Evolutionary conservation across 306 rosid species (phyloP), one percentile per base, ranked within the genome.

Genomic region (Quillaja saponaria): DNA sequence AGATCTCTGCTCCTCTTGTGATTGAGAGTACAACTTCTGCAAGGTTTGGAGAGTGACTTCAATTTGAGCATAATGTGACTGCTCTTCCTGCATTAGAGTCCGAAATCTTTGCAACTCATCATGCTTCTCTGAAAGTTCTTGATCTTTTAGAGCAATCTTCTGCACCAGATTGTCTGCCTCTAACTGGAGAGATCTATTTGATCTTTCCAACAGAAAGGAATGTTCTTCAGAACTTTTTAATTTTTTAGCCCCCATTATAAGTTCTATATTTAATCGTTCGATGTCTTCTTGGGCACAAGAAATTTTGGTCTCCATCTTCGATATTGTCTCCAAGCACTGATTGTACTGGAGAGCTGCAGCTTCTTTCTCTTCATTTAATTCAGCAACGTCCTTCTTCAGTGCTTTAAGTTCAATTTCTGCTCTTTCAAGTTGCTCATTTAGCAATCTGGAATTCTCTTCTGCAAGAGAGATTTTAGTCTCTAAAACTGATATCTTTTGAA

Each of bases 1-100:
- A 60, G 91, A 82, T 80, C 53, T 85, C 74, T 94, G 99, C 55
- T 89, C 96, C 72, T 87, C 91, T 68, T 87, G 96, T 41, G 99
- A 89, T 52, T 81, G 83, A 68, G 73, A 80, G 34, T 94, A 90
- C 58, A 78, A 61, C 61, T 81, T 85, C 79, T 85, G 95, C 53
- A 92, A 73, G 70, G 81, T 73, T 50, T 78, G 80, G 55, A 94
- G 81, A 72, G 95, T 85, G 62, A 81, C 78, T 71, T 89, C 97
- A 33, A 80, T 87, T 76, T 94, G 87, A 72, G 74, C 74, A 78
- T 87, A 89, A 55, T 38, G 79, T 47, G 84, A 85, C 28, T 81
- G 83, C 73, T 94, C 99, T 49, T 83, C 96, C 2, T 83, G 78
- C 90, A 94, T 76, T 49, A 76, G 61, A 71, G 15, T 80, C 69